A percentile compares a stretch with the other conserved stretches of the same genome.
These are phyloP conservation scores for Coleophoma eucalyptorum DNA, from an alignment of 2,329 filamentous ascomycete genomes.

Conservation along the genomic window DNA sequence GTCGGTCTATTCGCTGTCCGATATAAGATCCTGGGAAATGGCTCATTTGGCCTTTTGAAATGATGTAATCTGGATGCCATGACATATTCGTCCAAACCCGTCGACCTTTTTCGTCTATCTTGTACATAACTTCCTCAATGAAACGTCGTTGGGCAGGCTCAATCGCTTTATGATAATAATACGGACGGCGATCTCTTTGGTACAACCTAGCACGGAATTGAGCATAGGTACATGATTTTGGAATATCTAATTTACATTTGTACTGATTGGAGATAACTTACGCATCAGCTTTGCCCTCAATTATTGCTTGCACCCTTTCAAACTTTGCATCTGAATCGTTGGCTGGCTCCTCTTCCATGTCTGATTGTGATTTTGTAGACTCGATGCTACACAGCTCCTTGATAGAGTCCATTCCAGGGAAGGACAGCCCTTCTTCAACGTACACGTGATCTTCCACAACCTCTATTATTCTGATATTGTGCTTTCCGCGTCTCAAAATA, in stretches of 20 bases:
- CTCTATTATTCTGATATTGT: slow-evolving; percentile 58
- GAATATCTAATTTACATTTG: not conserved
- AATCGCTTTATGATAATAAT: not conserved
- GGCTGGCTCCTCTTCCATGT: not conserved
- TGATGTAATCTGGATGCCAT: not conserved
- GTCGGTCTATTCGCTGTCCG: not conserved
- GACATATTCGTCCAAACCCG: not conserved
- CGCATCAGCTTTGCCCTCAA: not conserved
- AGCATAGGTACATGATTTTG: slow-evolving; percentile 1
- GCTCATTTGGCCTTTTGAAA: not conserved
- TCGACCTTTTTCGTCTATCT: not conserved
- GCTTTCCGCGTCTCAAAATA: slow-evolving; percentile 60
- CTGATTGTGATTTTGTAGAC: not conserved
- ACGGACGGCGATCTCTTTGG: not conserved
- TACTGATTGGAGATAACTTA: slow-evolving; percentile 1
- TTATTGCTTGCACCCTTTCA: not conserved
- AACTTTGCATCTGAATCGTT: not conserved
- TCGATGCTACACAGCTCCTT: not conserved
- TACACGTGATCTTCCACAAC: slow-evolving; percentile 50
- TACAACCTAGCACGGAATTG: not conserved
- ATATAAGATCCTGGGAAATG: not conserved
- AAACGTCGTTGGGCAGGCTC: not conserved
- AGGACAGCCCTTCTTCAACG: not conserved
- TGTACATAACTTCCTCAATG: no score
- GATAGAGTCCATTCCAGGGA: not conserved